phyloP scores from a whole-genome alignment of 352 stramenopile genomes.

The Pythium dissimile region DNA sequence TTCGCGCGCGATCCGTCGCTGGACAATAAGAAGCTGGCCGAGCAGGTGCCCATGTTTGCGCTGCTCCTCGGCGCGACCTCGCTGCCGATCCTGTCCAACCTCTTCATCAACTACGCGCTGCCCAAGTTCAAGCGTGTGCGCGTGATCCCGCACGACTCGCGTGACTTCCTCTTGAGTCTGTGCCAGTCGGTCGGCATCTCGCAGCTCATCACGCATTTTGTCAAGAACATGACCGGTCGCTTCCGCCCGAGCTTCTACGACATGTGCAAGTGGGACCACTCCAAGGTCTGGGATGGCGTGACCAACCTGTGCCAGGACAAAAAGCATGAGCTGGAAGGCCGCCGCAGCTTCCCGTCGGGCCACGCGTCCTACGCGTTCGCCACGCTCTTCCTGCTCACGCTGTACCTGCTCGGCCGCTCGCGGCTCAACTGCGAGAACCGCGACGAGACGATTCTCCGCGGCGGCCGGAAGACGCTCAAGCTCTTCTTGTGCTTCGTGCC shows the following conservation, averaged over 20 bases:
- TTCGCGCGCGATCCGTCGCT: conserved; percentile 57
- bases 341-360: conserved; percentile 73
- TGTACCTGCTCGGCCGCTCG: conserved; percentile 69
- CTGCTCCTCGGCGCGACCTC: conserved; percentile 35
- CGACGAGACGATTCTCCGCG: conserved; percentile 41
- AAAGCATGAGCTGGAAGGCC: conserved; percentile 50
- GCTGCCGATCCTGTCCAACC: conserved; percentile 41
- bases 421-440: conserved; percentile 54
- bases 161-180: conserved; percentile 69
- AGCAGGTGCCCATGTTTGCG: conserved; percentile 59
- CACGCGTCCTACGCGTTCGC: conserved; percentile 73
- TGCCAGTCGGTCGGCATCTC: conserved; percentile 46
- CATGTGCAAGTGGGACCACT: conserved; percentile 70
- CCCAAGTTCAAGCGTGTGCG: conserved; percentile 44
- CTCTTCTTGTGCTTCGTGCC: conserved; percentile 67
- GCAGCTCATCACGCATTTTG: conserved; percentile 63
- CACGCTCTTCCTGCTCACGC: conserved; percentile 69
- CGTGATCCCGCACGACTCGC: conserved; percentile 61
- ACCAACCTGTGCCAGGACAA: conserved; percentile 50
- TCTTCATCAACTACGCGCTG: conserved; percentile 54
- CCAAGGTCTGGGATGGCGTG: conserved; percentile 62
- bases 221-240: conserved; percentile 60
- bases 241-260: conserved; percentile 76
- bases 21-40: conserved; percentile 46
- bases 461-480: conserved; percentile 55